phyloP scores from a whole-genome alignment of 2,329 filamentous ascomycete genomes.

The Nigrospora osmanthi region DNA sequence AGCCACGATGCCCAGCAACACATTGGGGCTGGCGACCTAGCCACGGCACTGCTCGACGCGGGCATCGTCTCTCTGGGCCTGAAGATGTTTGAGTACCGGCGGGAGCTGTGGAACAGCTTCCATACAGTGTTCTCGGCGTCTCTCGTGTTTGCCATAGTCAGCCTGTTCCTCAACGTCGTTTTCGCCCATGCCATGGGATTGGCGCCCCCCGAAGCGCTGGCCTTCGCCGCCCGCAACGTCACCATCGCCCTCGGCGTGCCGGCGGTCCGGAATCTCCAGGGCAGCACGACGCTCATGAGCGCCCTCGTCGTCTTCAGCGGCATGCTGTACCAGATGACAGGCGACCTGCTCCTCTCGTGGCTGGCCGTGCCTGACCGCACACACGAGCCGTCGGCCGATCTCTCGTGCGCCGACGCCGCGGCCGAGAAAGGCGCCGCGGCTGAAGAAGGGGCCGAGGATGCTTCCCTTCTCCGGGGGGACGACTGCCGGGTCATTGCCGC shows the following conservation, averaged over 20 bases:
- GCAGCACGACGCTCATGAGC: constrained; percentile 20
- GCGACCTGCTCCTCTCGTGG: constrained; percentile 16
- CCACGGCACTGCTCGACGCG: constrained; percentile 18
- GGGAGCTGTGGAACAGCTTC: constrained; percentile 18
- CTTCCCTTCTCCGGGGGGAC: not conserved
- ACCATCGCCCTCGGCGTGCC: constrained; percentile 22
- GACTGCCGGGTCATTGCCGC: constrained; percentile 33
- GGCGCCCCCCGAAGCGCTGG: constrained; percentile 14
- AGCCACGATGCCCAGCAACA: constrained; percentile 7
- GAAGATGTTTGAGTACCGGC: constrained; percentile 25
- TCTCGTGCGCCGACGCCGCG: not conserved
- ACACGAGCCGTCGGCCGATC: not conserved
- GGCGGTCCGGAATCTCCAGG: constrained; percentile 16
- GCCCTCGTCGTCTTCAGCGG: constrained; percentile 20
- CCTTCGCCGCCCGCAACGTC: constrained; percentile 21
- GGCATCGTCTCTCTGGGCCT: constrained; percentile 22
- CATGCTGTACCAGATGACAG: constrained; percentile 21
- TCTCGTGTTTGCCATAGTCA: constrained; percentile 11
- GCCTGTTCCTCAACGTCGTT: constrained; percentile 19
- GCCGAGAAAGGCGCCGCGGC: not conserved
- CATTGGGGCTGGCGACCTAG: constrained; percentile 21
- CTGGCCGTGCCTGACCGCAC: constrained; percentile 14
- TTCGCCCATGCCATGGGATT: constrained; percentile 17
- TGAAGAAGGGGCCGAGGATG: not conserved
- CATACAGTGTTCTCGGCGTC: constrained; percentile 17